Percentiles rank a stretch among this genome's conserved stretches.
These are phyloP conservation scores for Trypethelium eluteriae DNA, from an alignment of 495 filamentous ascomycete species.

Conservation along the genomic window DNA sequence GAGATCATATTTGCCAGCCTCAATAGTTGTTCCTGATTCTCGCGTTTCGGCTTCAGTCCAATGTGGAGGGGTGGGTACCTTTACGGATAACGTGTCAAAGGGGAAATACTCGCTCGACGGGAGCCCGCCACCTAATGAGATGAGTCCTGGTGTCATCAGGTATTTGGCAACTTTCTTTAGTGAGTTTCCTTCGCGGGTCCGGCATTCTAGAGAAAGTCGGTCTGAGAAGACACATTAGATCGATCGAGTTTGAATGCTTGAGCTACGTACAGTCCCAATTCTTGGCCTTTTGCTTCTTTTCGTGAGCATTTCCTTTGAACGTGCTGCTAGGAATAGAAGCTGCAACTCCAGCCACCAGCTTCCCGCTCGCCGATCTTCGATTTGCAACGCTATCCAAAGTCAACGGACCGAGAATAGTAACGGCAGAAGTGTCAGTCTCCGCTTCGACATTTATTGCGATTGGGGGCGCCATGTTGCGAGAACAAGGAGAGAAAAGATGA, in stretches of 20 bases:
- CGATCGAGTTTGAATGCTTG: too few species aligned
- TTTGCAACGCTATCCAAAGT: slow-evolving; percentile 62
- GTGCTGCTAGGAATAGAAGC: slow-evolving; percentile 68
- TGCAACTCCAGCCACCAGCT: slow-evolving; percentile 66
- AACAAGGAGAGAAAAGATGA: neutral
- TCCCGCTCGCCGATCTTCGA: slow-evolving; percentile 58
- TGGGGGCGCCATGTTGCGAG: slow-evolving; percentile 20
- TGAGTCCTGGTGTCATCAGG: slow-evolving; percentile 63
- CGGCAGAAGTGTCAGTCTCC: slow-evolving; percentile 27
- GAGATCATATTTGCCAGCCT: slow-evolving; percentile 75
- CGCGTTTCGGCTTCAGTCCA: slow-evolving; percentile 13
- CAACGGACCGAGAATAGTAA: slow-evolving; percentile 50
- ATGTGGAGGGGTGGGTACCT: slow-evolving; percentile 49
- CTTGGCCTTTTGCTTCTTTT: slow-evolving; percentile 70
- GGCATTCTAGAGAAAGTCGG: slow-evolving; percentile 49
- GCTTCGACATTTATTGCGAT: slow-evolving; percentile 23
- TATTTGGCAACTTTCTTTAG: slow-evolving; percentile 73
- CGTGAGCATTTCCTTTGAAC: slow-evolving; percentile 66
- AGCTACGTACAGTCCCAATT: slow-evolving; percentile 70
- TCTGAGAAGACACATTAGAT: slow-evolving; percentile 33
- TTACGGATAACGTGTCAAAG: slow-evolving; percentile 58
- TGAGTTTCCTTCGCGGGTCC: slow-evolving; percentile 29
- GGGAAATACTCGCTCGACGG: slow-evolving; percentile 88
- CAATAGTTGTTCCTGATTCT: slow-evolving; percentile 44
- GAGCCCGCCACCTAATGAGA: slow-evolving; percentile 87